Base-by-base conservation (phyloP, 2,329 filamentous ascomycete species). In the Tolypocladium amazonense region DNA sequence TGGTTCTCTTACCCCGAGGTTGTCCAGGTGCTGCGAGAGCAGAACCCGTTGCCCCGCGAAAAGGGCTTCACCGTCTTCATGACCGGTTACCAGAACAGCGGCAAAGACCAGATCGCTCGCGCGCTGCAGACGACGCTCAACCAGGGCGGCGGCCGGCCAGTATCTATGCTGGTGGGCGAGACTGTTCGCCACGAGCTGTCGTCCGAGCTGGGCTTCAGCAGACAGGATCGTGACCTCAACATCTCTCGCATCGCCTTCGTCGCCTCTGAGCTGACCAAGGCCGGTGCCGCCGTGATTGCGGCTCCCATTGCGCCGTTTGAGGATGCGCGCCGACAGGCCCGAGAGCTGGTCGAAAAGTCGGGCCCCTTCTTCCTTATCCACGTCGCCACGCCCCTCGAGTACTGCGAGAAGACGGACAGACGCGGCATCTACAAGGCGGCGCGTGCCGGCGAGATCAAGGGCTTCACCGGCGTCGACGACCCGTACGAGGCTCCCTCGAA, bases 1-100 rank as follows among this genome's bases (percentile, higher is more conserved):
- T 99, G 94, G 94, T 99, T 99, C 84, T 97, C 94, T 38, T 99
- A 99, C 82, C 93, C 94, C 63, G 94, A 99, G 80, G 94, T 99
- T 68, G 94, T 99, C 77, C 88, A 87, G 76, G 94, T 97, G 56
- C 88, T 99, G 63, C 88, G 94, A 70, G 92, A 99, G 80, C 96
- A 93, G 67, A 94, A 97, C 81, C 94, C 93, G 56, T 86, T 95
- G 57, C 89, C 94, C 66, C 87, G 85, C 69, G 84, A 88, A 71
- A 95, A 99, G 81, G 94, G 94, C 65, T 99, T 99, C 85, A 97
- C 94, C 64, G 84, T 99, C 76, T 97, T 99, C 87, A 83, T 99
- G 65, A 97, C 94, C 3, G 94, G 94, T 62, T 97, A 94, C 82
- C 88, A 89, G 74, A 99, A 97, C 86, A 89, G 85, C 61, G 94